Evolutionary conservation across 1,284 basidiomycete species (phyloP), one percentile per base, ranked within the genome.

Genomic region (Moniliophthora roreri): DNA sequence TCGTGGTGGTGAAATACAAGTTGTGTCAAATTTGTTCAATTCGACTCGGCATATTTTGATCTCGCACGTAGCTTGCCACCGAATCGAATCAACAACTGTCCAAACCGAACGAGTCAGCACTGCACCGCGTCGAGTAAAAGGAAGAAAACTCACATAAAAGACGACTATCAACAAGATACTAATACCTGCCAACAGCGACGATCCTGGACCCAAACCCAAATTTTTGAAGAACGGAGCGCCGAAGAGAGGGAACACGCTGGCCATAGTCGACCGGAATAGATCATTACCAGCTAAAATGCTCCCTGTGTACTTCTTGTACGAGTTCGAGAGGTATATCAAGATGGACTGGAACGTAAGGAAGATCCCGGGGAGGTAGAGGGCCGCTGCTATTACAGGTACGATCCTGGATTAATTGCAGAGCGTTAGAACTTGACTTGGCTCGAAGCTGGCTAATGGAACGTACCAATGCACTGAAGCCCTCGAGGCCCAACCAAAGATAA

Each of bases 401-500:
- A 64, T 64, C 44, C 44, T 46, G n/a, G 13, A 13, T 46, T 18
- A n/a, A n/a, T n/a, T n/a, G n/a, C n/a, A n/a, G n/a, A 15, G 44
- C 15, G 10, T 24, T 1, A 32, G n/a, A 46, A n/a, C 5, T 15
- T 11, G n/a, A 24, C 28, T 8, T 7, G n/a, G 24, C 3, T 15
- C 2, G 15, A 46, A 6, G n/a, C n/a, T n/a, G n/a, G n/a, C n/a
- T n/a, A 32, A 46, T 13, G 16, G 44, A 32, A 46, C 44, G 6
- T 32, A 46, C 69, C 69, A 70, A 44, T 66, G 69, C 2, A 72
- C 50, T 41, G 52, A 59, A 3, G 61, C 35, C 3, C 57, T 60
- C 11, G 71, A 67, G 0, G 73, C 69, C 72, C 75, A 78, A 13
- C 75, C 75, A 50, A 78, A 70, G 64, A 70, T 69, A 62, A 79